These are phyloP conservation scores for Trichoderma koningii DNA, from an alignment of 2,329 filamentous ascomycete species.

Conservation along the genomic window DNA sequence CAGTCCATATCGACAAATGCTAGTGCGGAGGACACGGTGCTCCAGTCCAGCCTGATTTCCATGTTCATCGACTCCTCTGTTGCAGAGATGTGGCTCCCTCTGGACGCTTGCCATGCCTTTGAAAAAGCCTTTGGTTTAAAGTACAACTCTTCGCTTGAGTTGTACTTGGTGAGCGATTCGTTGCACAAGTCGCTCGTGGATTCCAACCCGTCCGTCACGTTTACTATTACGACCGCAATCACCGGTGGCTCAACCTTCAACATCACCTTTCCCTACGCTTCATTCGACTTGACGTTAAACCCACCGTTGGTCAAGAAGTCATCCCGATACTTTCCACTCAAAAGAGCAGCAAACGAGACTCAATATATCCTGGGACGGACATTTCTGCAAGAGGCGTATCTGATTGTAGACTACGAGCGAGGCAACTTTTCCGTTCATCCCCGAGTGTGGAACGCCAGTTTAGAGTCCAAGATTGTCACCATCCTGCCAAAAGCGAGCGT, in stretches of 20 bases:
- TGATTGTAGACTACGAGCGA: constrained; percentile 30
- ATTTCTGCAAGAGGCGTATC: constrained; percentile 30
- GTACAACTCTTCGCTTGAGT: constrained; percentile 21
- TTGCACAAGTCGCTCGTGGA: constrained; percentile 15
- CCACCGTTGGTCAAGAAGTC: constrained; percentile 26
- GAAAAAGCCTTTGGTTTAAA: constrained; percentile 24
- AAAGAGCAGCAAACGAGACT: constrained; percentile 28
- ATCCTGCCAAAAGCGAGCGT: constrained; percentile 20
- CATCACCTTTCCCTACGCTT: constrained; percentile 29
- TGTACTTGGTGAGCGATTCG: constrained; percentile 26
- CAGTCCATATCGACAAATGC: constrained; percentile 26
- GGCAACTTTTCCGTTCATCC: constrained; percentile 27
- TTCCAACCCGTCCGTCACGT: constrained; percentile 23
- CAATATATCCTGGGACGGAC: constrained; percentile 29
- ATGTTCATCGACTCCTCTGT: constrained; percentile 29
- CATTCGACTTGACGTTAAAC: constrained; percentile 27
- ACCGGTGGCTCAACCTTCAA: constrained; percentile 22
- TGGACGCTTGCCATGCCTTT: constrained; percentile 25
- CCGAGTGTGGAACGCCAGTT: constrained; percentile 25
- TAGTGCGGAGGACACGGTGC: constrained; percentile 9
- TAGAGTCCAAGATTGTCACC: constrained; percentile 22
- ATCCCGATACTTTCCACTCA: constrained; percentile 29
- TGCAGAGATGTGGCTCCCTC: constrained; percentile 26
- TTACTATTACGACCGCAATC: constrained; percentile 21
- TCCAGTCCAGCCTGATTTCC: constrained; percentile 18